These are phyloP conservation scores for Hymenoscyphus linearis DNA, from an alignment of 2,329 filamentous ascomycete genomes.

Conservation along the genomic window DNA sequence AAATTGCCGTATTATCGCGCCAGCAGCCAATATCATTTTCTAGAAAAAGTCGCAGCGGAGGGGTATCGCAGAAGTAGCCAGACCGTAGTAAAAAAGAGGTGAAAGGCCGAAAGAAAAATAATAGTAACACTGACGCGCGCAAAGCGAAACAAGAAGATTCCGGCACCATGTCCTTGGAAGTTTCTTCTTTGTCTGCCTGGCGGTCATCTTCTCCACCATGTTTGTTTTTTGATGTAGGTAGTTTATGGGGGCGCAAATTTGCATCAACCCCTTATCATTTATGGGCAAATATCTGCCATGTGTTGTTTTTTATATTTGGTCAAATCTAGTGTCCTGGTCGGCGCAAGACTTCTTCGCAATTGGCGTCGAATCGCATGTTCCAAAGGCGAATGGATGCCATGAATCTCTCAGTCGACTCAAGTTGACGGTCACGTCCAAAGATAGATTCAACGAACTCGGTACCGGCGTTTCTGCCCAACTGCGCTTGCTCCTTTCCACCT, in stretches of 20 bases:
- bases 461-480: conserved; percentile 87
- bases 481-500: conserved; percentile 56
- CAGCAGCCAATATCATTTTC: background rate
- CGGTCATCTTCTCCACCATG: background rate
- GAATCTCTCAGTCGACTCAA: conserved; percentile 85
- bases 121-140: background rate
- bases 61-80: background rate
- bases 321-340: conserved; percentile 39
- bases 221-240: background rate
- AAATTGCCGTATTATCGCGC: background rate
- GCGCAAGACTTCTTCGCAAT: conserved; percentile 82
- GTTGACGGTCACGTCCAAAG: conserved; percentile 84
- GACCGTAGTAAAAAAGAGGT: background rate
- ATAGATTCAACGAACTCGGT: conserved; percentile 95
- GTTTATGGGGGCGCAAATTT: background rate
- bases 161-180: background rate
- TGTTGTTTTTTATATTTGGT: background rate
- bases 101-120: background rate
- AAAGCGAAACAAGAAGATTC: background rate
- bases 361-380: conserved; percentile 89
- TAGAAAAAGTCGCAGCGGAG: background rate
- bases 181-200: too few species aligned
- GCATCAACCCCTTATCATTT: background rate
- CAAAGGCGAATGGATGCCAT: conserved; percentile 85
- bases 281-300: background rate